Percentiles rank a stretch among this genome's conserved stretches.
These are phyloP conservation scores for Cucumis sativus DNA, from an alignment of 306 rosid species.

Conservation along the genomic window DNA sequence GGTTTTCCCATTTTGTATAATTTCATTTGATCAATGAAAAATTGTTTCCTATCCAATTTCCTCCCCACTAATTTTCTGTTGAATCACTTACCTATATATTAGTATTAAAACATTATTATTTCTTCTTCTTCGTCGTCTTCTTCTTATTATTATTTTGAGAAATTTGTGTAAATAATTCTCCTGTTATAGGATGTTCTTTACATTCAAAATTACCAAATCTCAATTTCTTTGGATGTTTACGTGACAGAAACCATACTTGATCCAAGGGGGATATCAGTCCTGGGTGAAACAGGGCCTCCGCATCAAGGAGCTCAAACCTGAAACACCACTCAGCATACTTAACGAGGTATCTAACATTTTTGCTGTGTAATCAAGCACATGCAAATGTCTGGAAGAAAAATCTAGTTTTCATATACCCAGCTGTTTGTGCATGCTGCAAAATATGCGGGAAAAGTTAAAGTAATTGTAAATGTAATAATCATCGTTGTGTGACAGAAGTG, in stretches of 20 bases:
- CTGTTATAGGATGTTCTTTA: background rate
- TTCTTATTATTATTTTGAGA: background rate
- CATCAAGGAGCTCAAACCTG: constrained; percentile 75
- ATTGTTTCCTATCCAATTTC: background rate
- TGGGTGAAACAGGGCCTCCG: constrained; percentile 83
- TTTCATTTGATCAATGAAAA: background rate
- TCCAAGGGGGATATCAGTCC: constrained; percentile 82
- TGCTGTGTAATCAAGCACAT: background rate
- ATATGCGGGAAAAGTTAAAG: background rate
- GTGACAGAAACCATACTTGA: constrained; percentile 71
- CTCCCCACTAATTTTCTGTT: background rate
- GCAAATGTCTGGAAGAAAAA: background rate
- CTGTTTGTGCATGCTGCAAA: background rate
- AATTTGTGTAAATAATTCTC: background rate
- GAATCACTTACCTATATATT: background rate
- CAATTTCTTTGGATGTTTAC: background rate
- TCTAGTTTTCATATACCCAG: background rate
- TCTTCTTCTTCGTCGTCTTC: no score
- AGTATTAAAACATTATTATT: background rate
- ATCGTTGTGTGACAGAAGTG: background rate
- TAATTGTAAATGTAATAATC: background rate
- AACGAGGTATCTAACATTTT: constrained; percentile 48
- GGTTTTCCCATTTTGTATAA: background rate
- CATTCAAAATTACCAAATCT: background rate
- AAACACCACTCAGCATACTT: constrained; percentile 61